These are phyloP conservation scores for Schwanniomyces sp. DNA, from an alignment of 805 yeast species.

Conservation along the genomic window DNA sequence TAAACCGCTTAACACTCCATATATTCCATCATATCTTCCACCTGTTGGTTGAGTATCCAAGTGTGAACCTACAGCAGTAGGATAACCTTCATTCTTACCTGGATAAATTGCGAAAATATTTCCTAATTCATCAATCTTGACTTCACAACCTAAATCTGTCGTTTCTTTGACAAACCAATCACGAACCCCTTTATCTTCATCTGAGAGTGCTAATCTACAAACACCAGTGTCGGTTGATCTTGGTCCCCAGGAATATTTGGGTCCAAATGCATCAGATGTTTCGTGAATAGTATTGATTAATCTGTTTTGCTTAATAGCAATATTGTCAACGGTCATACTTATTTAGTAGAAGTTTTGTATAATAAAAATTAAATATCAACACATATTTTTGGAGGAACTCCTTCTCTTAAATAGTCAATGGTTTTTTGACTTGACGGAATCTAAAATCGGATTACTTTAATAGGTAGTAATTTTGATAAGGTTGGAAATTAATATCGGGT, in stretches of 20 bases:
- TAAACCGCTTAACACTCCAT: slow-evolving; percentile 66
- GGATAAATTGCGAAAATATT: slow-evolving; percentile 67
- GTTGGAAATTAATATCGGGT: not conserved
- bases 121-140: slow-evolving; percentile 65
- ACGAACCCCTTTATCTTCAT: slow-evolving; percentile 60
- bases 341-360: not conserved
- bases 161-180: slow-evolving; percentile 65
- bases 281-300: slow-evolving; percentile 59
- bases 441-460: not conserved
- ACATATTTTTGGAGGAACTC: not conserved
- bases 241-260: slow-evolving; percentile 62
- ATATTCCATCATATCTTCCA: slow-evolving; percentile 73
- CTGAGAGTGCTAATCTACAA: slow-evolving; percentile 61
- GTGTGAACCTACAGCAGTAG: slow-evolving; percentile 73
- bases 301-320: slow-evolving; percentile 19
- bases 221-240: slow-evolving; percentile 52
- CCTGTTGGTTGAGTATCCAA: slow-evolving; percentile 79
- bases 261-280: slow-evolving; percentile 59
- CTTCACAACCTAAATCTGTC: slow-evolving; percentile 52
- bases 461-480: not conserved
- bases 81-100: slow-evolving; percentile 48
- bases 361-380: not conserved
- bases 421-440: not conserved
- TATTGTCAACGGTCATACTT: not conserved
- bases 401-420: not conserved